Evolutionary conservation across 2,329 filamentous ascomycete species (phyloP), one percentile per base, ranked within the genome.

Genomic region (Fusarium redolens): DNA sequence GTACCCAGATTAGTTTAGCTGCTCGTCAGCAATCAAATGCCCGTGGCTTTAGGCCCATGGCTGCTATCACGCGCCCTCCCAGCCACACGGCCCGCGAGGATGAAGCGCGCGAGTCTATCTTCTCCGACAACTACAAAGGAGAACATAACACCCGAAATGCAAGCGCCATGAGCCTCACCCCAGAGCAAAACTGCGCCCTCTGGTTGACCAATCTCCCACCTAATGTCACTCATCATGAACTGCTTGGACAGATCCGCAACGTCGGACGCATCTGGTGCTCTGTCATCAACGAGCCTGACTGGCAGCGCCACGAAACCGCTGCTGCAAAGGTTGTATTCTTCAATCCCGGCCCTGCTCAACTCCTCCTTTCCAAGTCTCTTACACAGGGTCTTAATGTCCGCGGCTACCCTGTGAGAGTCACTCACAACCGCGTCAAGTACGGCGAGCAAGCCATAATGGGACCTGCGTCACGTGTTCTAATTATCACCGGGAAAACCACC

Each of bases 121-220:
- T 83, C 73, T 83, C 82, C 0, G 44, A 58, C n/a, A 79, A 78
- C 50, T 83, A 83, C 60, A 78, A 78, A 50, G 82, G 82, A 17
- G 81, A 81, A 66, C 82, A 83, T 51, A 81, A 75, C 10, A 68
- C 75, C 8, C 75, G 72, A 20, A 83, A 83, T 55, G 82, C 82
- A 43, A 82, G 81, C 59, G 77, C 77, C 5, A 74, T 80, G 17
- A 59, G 78, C 30, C 78, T 83, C 9, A 13, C 67, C 0, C 61
- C 77, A 1, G 78, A 80, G 15, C 59, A 83, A 37, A 89, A 88
- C 77, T 88, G 86, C 37, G 83, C 86, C 1, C 79, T 90, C 2
- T 90, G 87, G 84, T 71, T 90, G 31, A 86, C 84, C 4, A 86
- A 87, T 55, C 82, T 90, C 0, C 86, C 87, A 0, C 80, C 84